Evolutionary conservation across 2,329 filamentous ascomycete species (phyloP).

Genomic region (Curvularia hawaiiensis): DNA sequence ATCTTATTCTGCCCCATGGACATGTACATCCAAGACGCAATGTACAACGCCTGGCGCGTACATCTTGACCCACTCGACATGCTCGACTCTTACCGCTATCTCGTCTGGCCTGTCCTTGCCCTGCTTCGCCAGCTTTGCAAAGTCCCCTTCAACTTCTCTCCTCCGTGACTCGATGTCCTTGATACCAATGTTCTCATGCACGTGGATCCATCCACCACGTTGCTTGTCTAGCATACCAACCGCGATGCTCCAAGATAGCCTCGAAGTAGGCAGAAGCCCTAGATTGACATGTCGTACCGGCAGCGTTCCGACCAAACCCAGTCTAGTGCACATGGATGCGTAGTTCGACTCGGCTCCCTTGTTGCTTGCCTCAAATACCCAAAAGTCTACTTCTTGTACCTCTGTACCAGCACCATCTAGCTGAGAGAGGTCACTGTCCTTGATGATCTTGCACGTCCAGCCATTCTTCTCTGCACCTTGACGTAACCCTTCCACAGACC

Average conservation of each 20-base stretch:
- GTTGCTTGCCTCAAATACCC: conserved; percentile 52
- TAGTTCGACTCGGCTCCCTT: conserved; percentile 31
- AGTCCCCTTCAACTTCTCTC: conserved; percentile 48
- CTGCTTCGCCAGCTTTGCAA: conserved; percentile 50
- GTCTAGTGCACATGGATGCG: background rate
- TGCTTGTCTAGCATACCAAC: conserved; percentile 53
- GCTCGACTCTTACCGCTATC: conserved; percentile 49
- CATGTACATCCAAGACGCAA: conserved; percentile 62
- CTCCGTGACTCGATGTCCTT: conserved; percentile 30
- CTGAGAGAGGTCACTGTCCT: background rate
- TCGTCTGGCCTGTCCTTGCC: conserved; percentile 18
- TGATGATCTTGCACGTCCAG: conserved; percentile 37
- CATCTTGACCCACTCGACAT: conserved; percentile 60
- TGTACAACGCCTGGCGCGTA: conserved; percentile 67
- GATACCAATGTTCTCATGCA: conserved; percentile 63
- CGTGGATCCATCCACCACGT: conserved; percentile 62
- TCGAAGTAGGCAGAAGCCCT: conserved; percentile 61
- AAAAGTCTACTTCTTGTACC: conserved; percentile 27
- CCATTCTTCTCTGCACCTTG: conserved; percentile 50
- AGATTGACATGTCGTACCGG: conserved; percentile 63
- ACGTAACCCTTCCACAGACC: conserved; percentile 54
- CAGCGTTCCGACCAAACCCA: conserved; percentile 18
- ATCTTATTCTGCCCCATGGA: background rate
- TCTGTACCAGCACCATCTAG: background rate
- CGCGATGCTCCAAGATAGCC: conserved; percentile 56